Evolutionary conservation across 1,284 basidiomycete species (phyloP).

Genomic region (Coniophora puteana): DNA sequence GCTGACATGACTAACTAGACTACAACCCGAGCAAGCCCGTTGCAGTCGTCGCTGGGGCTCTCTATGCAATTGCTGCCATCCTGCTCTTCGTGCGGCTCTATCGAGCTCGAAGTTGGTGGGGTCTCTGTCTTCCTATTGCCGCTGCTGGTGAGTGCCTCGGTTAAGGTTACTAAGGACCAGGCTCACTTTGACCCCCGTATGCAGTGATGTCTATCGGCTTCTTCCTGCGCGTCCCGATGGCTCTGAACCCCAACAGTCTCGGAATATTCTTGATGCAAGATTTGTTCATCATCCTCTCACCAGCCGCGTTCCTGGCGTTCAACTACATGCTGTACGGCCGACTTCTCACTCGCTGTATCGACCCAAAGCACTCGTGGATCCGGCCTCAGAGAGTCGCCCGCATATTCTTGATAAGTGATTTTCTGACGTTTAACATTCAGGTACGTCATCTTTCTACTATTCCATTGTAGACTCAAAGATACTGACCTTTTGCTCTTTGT

Average conservation of each 20-base stretch:
- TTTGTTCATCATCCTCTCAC: slow-evolving; percentile 18
- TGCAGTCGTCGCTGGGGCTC: slow-evolving; percentile 16
- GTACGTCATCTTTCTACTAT: slow-evolving; percentile 11
- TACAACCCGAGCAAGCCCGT: slow-evolving; percentile 21
- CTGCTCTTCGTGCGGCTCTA: slow-evolving; percentile 15
- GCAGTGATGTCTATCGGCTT: slow-evolving; percentile 18
- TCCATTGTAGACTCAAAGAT: too few relatives aligned
- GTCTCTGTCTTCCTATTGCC: slow-evolving; percentile 26
- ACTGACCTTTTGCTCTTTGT: not conserved
- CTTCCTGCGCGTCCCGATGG: slow-evolving; percentile 13
- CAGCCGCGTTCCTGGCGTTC: slow-evolving; percentile 26
- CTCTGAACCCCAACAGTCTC: slow-evolving; percentile 13
- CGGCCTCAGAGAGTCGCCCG: slow-evolving; percentile 17
- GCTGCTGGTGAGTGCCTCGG: slow-evolving; percentile 12
- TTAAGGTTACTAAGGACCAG: not conserved
- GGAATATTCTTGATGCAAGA: slow-evolving; percentile 9
- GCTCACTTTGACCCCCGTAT: not conserved
- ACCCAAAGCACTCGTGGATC: slow-evolving; percentile 17
- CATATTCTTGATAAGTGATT: slow-evolving; percentile 26
- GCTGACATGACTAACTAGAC: slow-evolving; percentile 2
- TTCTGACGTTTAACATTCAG: slow-evolving; percentile 40
- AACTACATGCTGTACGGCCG: slow-evolving; percentile 29
- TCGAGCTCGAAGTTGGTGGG: slow-evolving; percentile 23
- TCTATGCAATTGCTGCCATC: slow-evolving; percentile 16
- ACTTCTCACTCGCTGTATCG: slow-evolving; percentile 18